Base-by-base conservation (phyloP, 75 land plant species). In the Larix kaempferi region DNA sequence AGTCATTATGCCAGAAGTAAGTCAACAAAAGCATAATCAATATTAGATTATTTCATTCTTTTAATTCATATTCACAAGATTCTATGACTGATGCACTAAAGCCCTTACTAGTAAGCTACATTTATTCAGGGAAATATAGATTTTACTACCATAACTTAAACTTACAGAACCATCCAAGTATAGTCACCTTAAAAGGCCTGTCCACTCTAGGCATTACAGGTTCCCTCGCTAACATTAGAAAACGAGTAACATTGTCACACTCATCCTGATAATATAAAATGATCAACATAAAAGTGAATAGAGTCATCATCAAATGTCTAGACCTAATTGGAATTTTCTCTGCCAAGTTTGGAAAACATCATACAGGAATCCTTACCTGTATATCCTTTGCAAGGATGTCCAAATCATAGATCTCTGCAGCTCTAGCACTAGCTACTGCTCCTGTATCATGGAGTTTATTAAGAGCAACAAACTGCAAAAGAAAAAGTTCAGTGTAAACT, bases 161-260 rank as follows among this genome's bases (percentile, higher is more conserved):
- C 29, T 35, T 65, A 65, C 21, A 65, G 39, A 65, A 1, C 37
- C 39, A 29, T 15, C 69, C 29, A 64, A 16, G 13, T 49, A 55
- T 52, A 69, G 71, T 79, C 44, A 91, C 96, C 94, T 95, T 95
- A 80, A 89, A 94, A 35, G 88, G 94, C 63, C 79, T 90, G 69
- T 91, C 91, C 21, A 37, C 86, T 35, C 92, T 82, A 1, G 98
- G 97, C 75, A 95, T 95, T 19, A 93, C 81, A 6, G 98, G 98
- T 54, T 95, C 97, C 78, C 98, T 85, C 56, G 98, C 98, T 60
- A 95, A 84, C 91, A 95, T 94, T 12, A 95, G 82, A 74, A 95
- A 95, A 3, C 98, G 89, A 52, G 96, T 95, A 63, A 95, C 89
- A 78, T 95, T 95, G 78, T 94, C 94, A 65, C 84, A 81, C 61